Percentiles rank a stretch among this genome's conserved stretches.
Evolutionary conservation across 805 yeast species (phyloP).

Genomic region (Yarrowia osloensis): DNA sequence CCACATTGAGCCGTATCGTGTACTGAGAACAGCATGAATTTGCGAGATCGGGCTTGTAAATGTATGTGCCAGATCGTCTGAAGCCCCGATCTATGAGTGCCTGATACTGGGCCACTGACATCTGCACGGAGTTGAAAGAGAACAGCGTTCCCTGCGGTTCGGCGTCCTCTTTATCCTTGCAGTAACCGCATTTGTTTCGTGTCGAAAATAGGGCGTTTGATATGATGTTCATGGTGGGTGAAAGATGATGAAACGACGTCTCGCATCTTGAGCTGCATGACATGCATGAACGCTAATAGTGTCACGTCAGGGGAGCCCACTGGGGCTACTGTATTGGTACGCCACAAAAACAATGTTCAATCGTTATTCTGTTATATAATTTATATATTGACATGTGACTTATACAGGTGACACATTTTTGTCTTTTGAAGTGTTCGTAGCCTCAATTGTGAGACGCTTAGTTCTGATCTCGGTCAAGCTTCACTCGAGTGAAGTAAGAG

Average conservation of each 20-base stretch:
- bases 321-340: neutral
- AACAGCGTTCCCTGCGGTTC: constrained; percentile 6
- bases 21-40: constrained; percentile 77
- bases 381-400: neutral
- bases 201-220: constrained; percentile 8
- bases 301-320: too few relatives aligned
- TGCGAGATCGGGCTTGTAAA: constrained; percentile 67
- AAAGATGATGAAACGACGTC: neutral
- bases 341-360: neutral
- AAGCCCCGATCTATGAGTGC: constrained; percentile 55
- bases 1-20: constrained; percentile 66
- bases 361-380: neutral
- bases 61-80: constrained; percentile 72
- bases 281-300: neutral
- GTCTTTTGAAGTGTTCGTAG: neutral
- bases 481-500: constrained; percentile 33
- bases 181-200: constrained; percentile 16
- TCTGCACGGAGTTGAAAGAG: constrained; percentile 1
- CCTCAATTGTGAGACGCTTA: neutral
- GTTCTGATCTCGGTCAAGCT: constrained; percentile 28
- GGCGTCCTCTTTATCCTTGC: constrained; percentile 14
- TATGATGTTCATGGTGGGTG: constrained; percentile 15
- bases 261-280: neutral
- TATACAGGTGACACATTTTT: neutral
- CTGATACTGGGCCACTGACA: constrained; percentile 12